Conservation (phyloP, 345 rosid species). For the Dovyalis caffra region DNA sequence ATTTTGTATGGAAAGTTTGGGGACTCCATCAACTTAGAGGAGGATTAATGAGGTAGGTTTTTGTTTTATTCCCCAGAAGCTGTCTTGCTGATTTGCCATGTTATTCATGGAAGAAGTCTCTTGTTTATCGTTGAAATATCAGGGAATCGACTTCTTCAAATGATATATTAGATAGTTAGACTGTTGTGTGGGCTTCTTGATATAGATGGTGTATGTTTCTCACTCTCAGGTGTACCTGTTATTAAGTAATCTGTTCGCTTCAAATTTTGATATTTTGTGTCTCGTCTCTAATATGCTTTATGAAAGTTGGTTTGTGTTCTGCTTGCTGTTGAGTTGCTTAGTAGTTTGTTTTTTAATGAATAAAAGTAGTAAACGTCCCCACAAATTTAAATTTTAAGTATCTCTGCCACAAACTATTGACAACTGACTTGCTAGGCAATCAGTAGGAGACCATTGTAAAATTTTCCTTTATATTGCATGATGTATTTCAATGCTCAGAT, state of each 20-base stretch:
- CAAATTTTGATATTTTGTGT: neutral
- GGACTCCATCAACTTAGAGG: conserved; percentile 93
- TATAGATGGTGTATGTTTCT: neutral
- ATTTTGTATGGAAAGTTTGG: conserved; percentile 83
- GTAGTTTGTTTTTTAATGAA: too few relatives aligned
- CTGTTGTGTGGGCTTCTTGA: neutral
- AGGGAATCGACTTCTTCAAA: neutral
- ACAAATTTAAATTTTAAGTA: neutral
- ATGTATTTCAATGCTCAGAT: neutral
- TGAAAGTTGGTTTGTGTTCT: neutral
- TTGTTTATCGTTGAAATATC: neutral
- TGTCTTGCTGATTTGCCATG: neutral
- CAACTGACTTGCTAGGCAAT: neutral
- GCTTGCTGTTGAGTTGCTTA: neutral
- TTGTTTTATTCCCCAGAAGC: neutral
- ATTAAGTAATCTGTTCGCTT: neutral
- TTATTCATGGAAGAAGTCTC: neutral
- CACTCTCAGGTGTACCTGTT: neutral
- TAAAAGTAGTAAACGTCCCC: neutral
- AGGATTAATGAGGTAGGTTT: conserved; percentile 41
- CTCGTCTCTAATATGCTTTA: neutral
- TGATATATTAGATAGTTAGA: neutral
- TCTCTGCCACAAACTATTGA: neutral
- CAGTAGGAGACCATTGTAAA: neutral
- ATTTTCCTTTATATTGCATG: neutral